Base-by-base conservation (phyloP, 345 rosid genomes). In the Boechera stricta region DNA sequence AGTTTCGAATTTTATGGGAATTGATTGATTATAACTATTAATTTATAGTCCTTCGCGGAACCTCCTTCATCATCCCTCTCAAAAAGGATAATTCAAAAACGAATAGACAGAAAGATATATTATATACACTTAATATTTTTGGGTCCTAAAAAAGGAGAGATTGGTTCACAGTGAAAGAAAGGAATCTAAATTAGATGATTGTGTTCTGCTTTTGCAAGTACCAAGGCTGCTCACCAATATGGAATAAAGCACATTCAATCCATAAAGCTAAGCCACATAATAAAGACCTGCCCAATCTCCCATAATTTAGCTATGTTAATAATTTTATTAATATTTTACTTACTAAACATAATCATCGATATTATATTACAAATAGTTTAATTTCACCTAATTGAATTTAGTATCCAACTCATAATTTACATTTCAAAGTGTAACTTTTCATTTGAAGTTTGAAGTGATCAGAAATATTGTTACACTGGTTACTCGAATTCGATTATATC, bases 201-300 rank as follows among this genome's bases (percentile, higher is more conserved):
- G 74, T 64, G 75, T 60, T 81, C 79, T 80, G 82, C 88, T 89
- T 89, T 89, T 87, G 85, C 84, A 75, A 85, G 80, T 83, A 85
- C 87, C 91, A 81, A 89, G 79, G 87, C 84, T 75, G 85, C 79
- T 81, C 79, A 81, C 86, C 88, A 79, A 82, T 74, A 84, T 73
- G 69, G 88, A 86, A 86, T 84, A 89, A 89, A 86, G 91, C 84
- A 79, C 77, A 75, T 85, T 81, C 89, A 86, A 79, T 79, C 82
- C 81, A 64, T 80, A 79, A 84, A 84, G 81, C 73, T 58, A 71
- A 1, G 44, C 67, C 76, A 64, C 80, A 47, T 56, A 57, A 64
- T 47, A 28, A n/a, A 56, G 71, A 36, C 53, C 72, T 77, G 9
- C 47, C 45, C 45, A 31, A 7, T 55, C 67, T 77, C 72, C 47